Evolutionary conservation across 257 asterid species (phyloP), one percentile per base, ranked within the genome.

Genomic region (Solanum clarkiae): DNA sequence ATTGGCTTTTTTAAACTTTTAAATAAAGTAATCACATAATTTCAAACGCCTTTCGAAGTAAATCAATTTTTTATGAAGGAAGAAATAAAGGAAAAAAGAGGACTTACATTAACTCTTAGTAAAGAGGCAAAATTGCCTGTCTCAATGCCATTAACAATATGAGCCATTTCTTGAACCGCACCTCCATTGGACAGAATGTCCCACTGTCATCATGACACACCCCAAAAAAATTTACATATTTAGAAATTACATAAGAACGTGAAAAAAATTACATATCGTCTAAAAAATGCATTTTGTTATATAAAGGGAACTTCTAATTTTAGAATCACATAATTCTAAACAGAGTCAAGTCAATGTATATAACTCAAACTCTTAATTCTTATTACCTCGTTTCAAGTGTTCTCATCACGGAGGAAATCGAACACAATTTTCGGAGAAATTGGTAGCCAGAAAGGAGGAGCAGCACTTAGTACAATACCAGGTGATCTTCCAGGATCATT

Each of bases 391-490:
- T 57, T 89, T 4, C 94, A 84, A 6, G 44, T 53, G 51, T 45
- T 82, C 12, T 79, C 74, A 63, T 89, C 88, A 3, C 86, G 86
- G 15, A 92, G 74, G 70, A 60, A 92, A 53, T 90, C 82, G 36
- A 91, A 91, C 11, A 90, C 88, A 22, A 53, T 80, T 63, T 80
- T 87, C 1, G 93, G 92, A 40, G 91, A 75, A 56, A 86, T 15
- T 1, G 95, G 92, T 18, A 91, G 92, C 95, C 95, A 92, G 10
- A 90, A 86, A 17, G 95, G 91, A 79, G 92, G 90, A 0, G 93
- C 90, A 7, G 86, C 83, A 81, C 66, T 74, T 7, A 92, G 86
- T 8, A 87, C 86, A 47, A 89, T 60, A 8, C 95, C 91, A 15
- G 86, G 77, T 13, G 92, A 93, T 77, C 26, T 59, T 20, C 80